phyloP scores from a whole-genome alignment of 2,329 filamentous ascomycete species.

The Aspergillus sp. region DNA sequence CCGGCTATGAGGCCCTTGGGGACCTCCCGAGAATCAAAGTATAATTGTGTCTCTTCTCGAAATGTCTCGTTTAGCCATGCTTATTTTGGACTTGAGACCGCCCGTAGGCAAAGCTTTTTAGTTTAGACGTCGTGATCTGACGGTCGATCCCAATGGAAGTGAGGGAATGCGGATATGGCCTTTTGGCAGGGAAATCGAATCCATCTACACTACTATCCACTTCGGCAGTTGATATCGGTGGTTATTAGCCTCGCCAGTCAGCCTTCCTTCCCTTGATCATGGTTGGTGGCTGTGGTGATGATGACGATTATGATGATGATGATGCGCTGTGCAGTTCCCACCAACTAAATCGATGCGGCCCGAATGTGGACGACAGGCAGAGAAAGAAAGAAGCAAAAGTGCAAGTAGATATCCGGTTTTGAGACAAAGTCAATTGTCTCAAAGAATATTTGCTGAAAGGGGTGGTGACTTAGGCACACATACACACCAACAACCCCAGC shows the following conservation, averaged over 20 bases:
- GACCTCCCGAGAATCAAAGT: conserved; percentile 9
- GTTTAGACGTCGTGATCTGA: conserved; percentile 13
- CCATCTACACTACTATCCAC: neutral
- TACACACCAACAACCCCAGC: too few relatives aligned
- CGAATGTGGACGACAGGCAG: neutral
- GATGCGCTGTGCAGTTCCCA: neutral
- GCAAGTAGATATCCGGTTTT: neutral
- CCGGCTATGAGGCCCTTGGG: conserved; percentile 8
- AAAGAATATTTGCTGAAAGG: too few relatives aligned
- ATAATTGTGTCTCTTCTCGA: neutral
- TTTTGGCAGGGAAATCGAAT: conserved; percentile 7
- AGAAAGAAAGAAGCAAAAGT: neutral
- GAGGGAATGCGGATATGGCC: neutral
- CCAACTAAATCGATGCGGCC: neutral
- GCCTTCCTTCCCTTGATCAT: neutral
- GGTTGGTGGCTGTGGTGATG: neutral
- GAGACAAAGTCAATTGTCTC: conserved; percentile 3
- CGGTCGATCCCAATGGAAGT: conserved; percentile 24
- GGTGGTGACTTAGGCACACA: neutral
- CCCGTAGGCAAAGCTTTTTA: neutral
- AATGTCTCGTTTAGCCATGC: neutral
- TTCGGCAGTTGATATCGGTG: conserved; percentile 7
- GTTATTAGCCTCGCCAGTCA: neutral
- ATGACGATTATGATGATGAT: neutral
- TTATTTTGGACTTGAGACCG: too few relatives aligned